Base-by-base conservation (phyloP, 495 filamentous ascomycete genomes). In the Rostrohypoxylon terebratum region DNA sequence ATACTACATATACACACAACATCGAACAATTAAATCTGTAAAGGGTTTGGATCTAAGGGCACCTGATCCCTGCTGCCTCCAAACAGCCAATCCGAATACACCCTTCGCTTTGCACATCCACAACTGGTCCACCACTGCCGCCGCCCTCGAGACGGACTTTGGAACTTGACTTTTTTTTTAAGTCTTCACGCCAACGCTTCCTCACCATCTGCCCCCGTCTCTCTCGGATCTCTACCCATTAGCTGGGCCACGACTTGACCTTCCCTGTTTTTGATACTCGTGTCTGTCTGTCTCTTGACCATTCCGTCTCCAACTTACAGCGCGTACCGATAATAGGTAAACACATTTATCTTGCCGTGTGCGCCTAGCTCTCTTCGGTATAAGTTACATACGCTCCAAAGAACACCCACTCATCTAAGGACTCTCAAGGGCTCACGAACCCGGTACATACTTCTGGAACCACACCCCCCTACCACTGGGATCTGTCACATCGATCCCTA, bases 101-200 rank as follows among this genome's bases (percentile, higher is more conserved):
- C 14, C 48, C 62, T 70, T 68, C 65, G 51, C 66, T 59, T 66
- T 54, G 33, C 71, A 42, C 71, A 54, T 59, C 66, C 63, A 55
- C 66, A 45, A 74, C 71, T 74, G 71, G 71, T 45, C 57, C 71
- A 74, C 63, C 51, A 67, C 71, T 74, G 53, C 71, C 66, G 71
- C 71, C 67, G 66, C 66, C 66, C 61, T 73, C 57, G 48, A 57
- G n/a, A 51, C 50, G 55, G 62, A 66, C 45, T 66, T 63, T 63
- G 34, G 38, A 14, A 11, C 38, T 42, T 42, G 38, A 42, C 38
- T 34, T 23, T 42, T 23, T 42, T 57, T 57, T 31, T 28, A 28
- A 58, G 58, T 67, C 50, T 66, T 66, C 62, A 58, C 62, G 62
- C 66, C 66, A 66, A 63, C 58, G 34, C 62, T 66, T 20, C 33